Conservation (phyloP, 768 basidiomycete genomes). For the Aureoboletus auriporus region DNA sequence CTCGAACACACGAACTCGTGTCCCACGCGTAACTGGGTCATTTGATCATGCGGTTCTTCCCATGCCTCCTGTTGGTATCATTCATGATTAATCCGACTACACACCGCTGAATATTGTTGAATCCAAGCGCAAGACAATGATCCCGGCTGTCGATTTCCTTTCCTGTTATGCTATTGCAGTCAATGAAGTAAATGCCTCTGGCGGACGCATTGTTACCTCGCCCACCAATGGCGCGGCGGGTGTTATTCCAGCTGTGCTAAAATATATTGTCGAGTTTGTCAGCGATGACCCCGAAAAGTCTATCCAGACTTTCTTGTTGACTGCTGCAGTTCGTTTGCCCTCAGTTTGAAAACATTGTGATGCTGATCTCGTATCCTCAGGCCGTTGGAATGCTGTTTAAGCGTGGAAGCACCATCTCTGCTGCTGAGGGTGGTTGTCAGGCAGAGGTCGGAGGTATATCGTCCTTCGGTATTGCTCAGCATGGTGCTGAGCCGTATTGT, state of each 20-base stretch:
- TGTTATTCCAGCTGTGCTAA: conserved; percentile 88
- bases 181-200: conserved; percentile 91
- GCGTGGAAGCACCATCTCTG: conserved; percentile 93
- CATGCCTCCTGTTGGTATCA: conserved; percentile 67
- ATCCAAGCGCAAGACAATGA: conserved; percentile 71
- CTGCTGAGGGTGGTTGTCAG: conserved; percentile 93
- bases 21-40: conserved; percentile 59
- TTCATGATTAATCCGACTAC: background rate
- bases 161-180: conserved; percentile 94
- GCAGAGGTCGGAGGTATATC: conserved; percentile 85
- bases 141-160: conserved; percentile 91
- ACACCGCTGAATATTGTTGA: background rate
- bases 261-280: conserved; percentile 89
- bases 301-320: conserved; percentile 84
- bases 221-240: conserved; percentile 94
- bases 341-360: background rate
- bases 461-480: background rate
- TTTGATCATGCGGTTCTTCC: conserved; percentile 78
- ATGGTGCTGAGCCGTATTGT: conserved; percentile 1
- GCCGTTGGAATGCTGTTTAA: conserved; percentile 96
- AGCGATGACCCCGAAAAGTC: conserved; percentile 89
- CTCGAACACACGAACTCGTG: conserved; percentile 15
- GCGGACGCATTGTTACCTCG: conserved; percentile 91
- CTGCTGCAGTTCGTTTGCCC: conserved; percentile 62
- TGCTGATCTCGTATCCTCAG: conserved; percentile 32